phyloP scores from a whole-genome alignment of 129 eudicot genomes.

The Calendula officinalis region DNA sequence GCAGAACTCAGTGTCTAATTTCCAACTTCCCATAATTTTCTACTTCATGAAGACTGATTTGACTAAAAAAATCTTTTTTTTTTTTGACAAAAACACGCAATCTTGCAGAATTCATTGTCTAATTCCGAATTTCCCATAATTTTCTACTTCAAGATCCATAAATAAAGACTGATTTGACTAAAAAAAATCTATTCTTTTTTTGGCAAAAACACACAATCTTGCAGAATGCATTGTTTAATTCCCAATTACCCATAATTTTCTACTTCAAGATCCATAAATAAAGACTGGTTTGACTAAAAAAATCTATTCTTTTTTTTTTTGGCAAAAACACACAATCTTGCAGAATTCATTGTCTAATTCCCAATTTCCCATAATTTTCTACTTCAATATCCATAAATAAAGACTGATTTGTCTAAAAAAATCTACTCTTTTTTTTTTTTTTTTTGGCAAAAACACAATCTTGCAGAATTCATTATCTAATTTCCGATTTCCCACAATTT shows the following conservation, averaged over 20 bases:
- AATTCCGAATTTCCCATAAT: neutral
- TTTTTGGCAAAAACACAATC: neutral
- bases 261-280: neutral
- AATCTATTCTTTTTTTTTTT: neutral
- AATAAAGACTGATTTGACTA: conserved; percentile 14
- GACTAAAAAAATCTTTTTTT: no score
- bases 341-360: neutral
- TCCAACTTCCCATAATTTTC: neutral
- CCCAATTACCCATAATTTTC: neutral
- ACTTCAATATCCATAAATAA: neutral
- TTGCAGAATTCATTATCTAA: neutral
- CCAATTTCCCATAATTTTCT: neutral
- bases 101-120: neutral
- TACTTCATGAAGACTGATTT: no score
- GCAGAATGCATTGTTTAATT: neutral
- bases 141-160: neutral
- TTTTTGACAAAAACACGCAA: no score
- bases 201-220: neutral
- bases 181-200: no score
- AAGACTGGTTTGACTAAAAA: conserved; percentile 3
- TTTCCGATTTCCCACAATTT: neutral
- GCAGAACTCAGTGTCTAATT: neutral
- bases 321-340: neutral
- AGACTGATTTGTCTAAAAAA: no score
- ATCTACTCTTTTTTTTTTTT: neutral